These are phyloP conservation scores for Smittium mucronatum DNA, from an alignment of 371 early-diverging fungal genomes.

Conservation along the genomic window DNA sequence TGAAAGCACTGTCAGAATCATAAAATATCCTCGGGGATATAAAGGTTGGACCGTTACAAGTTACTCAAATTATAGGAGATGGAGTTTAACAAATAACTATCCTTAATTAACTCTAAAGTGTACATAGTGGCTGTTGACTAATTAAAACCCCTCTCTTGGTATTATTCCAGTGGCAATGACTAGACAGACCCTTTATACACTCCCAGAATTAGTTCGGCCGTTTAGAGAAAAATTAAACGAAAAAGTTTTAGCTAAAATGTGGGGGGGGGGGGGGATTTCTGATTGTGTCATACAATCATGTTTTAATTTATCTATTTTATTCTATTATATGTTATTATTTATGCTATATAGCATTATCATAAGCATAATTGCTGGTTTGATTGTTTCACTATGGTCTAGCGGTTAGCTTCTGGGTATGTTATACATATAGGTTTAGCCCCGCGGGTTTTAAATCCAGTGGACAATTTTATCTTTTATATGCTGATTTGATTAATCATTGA, in stretches of 20 bases:
- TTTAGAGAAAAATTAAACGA: not conserved
- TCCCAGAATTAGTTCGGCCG: not conserved
- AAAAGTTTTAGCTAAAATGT: not conserved
- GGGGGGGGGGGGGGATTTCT: not conserved
- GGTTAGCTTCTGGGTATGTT: no score
- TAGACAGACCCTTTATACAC: not conserved
- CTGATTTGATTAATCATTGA: no score
- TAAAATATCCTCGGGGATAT: not conserved
- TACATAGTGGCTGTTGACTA: conserved; percentile 6
- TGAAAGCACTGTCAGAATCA: not conserved
- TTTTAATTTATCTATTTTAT: no score
- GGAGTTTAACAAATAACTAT: conserved; percentile 1
- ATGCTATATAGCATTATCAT: no score
- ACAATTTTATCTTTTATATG: no score
- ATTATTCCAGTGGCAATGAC: not conserved
- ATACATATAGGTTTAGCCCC: no score
- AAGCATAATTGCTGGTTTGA: no score
- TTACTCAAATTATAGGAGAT: not conserved
- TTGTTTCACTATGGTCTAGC: no score
- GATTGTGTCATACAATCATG: not conserved
- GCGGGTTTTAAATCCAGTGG: no score
- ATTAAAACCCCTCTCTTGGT: not conserved
- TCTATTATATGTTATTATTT: no score
- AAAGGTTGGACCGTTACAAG: conserved; percentile 8
- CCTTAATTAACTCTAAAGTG: not conserved